Evolutionary conservation across 139 green algal genomes (phyloP).

Genomic region (Chlamydomonas applanata): DNA sequence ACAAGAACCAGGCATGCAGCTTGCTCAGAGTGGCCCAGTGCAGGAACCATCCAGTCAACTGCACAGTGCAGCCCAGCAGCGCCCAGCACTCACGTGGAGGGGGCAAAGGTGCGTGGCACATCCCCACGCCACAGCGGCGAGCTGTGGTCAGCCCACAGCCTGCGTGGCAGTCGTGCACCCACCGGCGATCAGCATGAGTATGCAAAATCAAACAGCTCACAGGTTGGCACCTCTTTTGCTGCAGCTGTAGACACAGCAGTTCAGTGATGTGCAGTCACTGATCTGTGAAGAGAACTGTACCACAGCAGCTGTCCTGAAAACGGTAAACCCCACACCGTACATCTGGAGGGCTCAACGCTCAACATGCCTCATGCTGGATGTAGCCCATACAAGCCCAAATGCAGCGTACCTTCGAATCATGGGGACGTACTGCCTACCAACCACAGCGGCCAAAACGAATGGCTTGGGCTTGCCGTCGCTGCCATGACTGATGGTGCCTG

Average conservation of each 20-base stretch:
- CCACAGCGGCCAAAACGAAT: conserved; percentile 14
- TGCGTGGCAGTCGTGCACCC: too few relatives aligned
- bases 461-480: neutral
- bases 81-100: conserved; percentile 11
- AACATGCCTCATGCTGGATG: neutral
- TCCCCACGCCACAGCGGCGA: conserved; percentile 30
- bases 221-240: too few relatives aligned
- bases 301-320: too few relatives aligned
- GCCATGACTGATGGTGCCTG: neutral
- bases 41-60: too few relatives aligned
- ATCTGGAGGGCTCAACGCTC: neutral
- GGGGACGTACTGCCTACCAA: conserved; percentile 31
- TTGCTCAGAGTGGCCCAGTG: neutral
- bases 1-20: neutral
- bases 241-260: too few relatives aligned
- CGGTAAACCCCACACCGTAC: neutral
- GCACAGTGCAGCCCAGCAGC: too few relatives aligned
- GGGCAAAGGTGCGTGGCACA: conserved; percentile 29
- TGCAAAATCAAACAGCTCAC: too few relatives aligned
- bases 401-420: conserved; percentile 3
- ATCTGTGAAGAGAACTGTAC: too few relatives aligned
- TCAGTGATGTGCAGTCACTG: too few relatives aligned
- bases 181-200: too few relatives aligned
- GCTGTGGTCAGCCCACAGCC: conserved; percentile 21
- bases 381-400: too few relatives aligned